A percentile compares a stretch with the other conserved stretches of the same genome.
Evolutionary conservation across 169 alveolate genomes (phyloP).

Genomic region (Plasmodium ovale): DNA sequence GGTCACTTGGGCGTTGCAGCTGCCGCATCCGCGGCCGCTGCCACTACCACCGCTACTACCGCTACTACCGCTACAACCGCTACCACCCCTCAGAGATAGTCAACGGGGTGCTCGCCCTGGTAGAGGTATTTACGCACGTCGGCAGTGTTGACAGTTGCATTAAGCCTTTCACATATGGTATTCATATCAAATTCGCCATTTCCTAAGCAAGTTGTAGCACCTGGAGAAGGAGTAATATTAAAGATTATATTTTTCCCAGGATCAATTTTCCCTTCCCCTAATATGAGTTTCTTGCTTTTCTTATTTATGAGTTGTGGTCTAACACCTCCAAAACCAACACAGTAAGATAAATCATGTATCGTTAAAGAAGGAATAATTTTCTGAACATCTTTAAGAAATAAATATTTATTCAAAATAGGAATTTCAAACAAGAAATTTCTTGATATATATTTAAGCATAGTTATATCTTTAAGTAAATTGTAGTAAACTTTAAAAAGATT

Average conservation of each 20-base stretch:
- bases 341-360: constrained; percentile 83
- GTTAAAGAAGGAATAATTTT: constrained; percentile 88
- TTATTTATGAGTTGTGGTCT: constrained; percentile 91
- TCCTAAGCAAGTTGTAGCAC: constrained; percentile 91
- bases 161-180: constrained; percentile 84
- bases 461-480: constrained; percentile 81
- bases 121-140: constrained; percentile 77
- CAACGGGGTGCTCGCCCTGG: constrained; percentile 86
- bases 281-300: constrained; percentile 82
- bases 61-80: no score
- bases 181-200: constrained; percentile 88
- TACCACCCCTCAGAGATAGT: no score
- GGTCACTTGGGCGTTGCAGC: no score
- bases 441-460: constrained; percentile 86
- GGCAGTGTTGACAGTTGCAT: constrained; percentile 83
- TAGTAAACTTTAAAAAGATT: constrained; percentile 81
- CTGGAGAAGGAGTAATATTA: constrained; percentile 91
- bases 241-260: constrained; percentile 86
- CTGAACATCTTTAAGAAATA: constrained; percentile 87
- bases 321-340: constrained; percentile 90
- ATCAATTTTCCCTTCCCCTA: constrained; percentile 89
- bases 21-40: no score
- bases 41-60: no score
- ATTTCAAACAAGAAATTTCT: constrained; percentile 87
- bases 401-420: constrained; percentile 81